These are phyloP conservation scores for Coniochaeta prunicola DNA, from an alignment of 2,329 filamentous ascomycete genomes.

Conservation along the genomic window DNA sequence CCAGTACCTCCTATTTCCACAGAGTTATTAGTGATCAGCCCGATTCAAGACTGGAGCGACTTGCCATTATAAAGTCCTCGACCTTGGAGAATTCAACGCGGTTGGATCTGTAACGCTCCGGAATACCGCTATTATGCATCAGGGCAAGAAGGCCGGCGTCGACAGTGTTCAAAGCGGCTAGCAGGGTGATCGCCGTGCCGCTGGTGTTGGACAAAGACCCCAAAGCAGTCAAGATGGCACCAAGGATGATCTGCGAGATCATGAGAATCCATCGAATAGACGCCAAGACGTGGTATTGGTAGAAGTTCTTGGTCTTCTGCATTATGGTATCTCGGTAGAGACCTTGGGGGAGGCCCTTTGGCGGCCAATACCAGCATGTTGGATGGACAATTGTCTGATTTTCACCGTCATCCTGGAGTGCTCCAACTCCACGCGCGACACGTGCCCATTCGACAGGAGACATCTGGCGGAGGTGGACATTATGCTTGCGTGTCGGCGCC, in stretches of 20 bases:
- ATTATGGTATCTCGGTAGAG: slow-evolving; percentile 41
- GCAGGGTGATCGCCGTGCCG: slow-evolving; percentile 37
- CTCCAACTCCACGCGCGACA: slow-evolving; percentile 40
- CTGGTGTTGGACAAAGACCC: slow-evolving; percentile 31
- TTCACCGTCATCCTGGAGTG: slow-evolving; percentile 35
- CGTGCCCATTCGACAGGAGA: slow-evolving; percentile 36
- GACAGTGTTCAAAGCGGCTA: slow-evolving; percentile 43
- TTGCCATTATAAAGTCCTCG: slow-evolving; percentile 37
- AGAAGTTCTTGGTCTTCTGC: slow-evolving; percentile 35
- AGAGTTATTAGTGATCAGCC: neutral
- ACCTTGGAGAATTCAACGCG: slow-evolving; percentile 40
- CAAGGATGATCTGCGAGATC: slow-evolving; percentile 40
- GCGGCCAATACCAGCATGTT: slow-evolving; percentile 34
- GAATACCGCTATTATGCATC: slow-evolving; percentile 46
- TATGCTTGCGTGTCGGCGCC: neutral
- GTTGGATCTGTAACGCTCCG: slow-evolving; percentile 42
- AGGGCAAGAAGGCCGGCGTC: slow-evolving; percentile 42
- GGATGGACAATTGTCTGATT: slow-evolving; percentile 33
- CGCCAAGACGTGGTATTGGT: slow-evolving; percentile 35
- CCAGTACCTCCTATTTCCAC: slow-evolving; percentile 40
- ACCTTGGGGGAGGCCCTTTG: slow-evolving; percentile 38
- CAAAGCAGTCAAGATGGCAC: slow-evolving; percentile 41
- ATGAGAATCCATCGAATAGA: slow-evolving; percentile 37
- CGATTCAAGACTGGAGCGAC: neutral
- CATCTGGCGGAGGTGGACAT: slow-evolving; percentile 29